Percentiles rank a stretch among this genome's conserved stretches.
Conservation (phyloP, 2,329 filamentous ascomycete species). For the Thelonectria blattea region DNA sequence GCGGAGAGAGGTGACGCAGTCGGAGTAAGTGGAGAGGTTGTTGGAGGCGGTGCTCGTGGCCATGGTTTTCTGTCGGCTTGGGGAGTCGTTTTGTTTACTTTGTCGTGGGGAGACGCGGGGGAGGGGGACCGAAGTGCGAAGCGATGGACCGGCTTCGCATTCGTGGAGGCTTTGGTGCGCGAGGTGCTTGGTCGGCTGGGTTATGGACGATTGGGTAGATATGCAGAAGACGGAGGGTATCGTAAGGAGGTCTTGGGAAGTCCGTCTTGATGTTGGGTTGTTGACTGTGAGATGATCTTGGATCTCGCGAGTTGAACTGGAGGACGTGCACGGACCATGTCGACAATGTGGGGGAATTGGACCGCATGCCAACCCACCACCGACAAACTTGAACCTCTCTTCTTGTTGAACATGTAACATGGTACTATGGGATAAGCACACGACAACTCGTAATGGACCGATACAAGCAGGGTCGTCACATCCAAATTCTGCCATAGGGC, state of each 20-base stretch:
- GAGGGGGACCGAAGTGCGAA: constrained; percentile 7
- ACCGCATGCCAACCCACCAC: too few species aligned
- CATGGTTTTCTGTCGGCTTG: constrained; percentile 16
- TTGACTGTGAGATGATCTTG: constrained; percentile 6
- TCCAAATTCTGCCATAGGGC: too few species aligned
- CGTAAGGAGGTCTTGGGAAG: constrained; percentile 9
- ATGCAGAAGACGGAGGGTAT: constrained; percentile 1
- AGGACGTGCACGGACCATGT: constrained; percentile 10
- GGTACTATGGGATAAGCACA: too few species aligned
- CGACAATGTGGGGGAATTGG: not conserved
- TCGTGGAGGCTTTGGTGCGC: not conserved
- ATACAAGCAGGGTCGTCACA: too few species aligned
- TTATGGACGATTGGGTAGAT: not conserved
- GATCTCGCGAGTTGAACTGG: not conserved
- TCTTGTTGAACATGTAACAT: too few species aligned
- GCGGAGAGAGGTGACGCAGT: constrained; percentile 66
- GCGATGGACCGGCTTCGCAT: constrained; percentile 4
- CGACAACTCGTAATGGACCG: too few species aligned
- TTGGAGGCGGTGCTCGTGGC: constrained; percentile 33
- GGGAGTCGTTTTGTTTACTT: constrained; percentile 12
- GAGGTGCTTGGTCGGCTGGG: not conserved
- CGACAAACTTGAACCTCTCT: too few species aligned
- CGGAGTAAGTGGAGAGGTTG: constrained; percentile 52
- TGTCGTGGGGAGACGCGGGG: constrained; percentile 21
- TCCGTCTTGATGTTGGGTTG: constrained; percentile 11